A percentile compares a stretch with the other conserved stretches of the same genome.
Conservation (phyloP, 768 basidiomycete species). For the Coprinopsis marcescibilis region DNA sequence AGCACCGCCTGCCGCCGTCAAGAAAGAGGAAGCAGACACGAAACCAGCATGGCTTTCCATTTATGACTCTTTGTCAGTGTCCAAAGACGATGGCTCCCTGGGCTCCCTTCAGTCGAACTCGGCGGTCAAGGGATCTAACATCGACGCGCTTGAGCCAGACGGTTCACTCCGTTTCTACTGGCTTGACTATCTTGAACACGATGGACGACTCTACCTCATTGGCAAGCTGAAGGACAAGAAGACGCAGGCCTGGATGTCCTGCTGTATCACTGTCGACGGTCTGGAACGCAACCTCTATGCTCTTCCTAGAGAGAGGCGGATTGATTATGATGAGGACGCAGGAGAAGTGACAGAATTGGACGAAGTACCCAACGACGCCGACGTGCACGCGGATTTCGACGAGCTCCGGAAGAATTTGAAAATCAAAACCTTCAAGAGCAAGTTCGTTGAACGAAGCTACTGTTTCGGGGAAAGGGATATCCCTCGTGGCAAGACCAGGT, state of each 20-base stretch:
- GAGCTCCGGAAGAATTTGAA: slow-evolving; percentile 63
- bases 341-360: slow-evolving; percentile 66
- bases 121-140: slow-evolving; percentile 30
- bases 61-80: slow-evolving; percentile 63
- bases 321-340: slow-evolving; percentile 53
- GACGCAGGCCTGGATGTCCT: slow-evolving; percentile 68
- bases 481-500: slow-evolving; percentile 72
- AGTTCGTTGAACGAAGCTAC: slow-evolving; percentile 85
- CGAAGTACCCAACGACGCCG: slow-evolving; percentile 57
- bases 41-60: slow-evolving; percentile 68
- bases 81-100: slow-evolving; percentile 49
- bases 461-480: slow-evolving; percentile 85
- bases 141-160: slow-evolving; percentile 72
- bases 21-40: slow-evolving; percentile 41
- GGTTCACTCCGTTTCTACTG: slow-evolving; percentile 90
- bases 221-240: slow-evolving; percentile 86
- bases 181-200: slow-evolving; percentile 88
- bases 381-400: slow-evolving; percentile 83
- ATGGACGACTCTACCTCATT: slow-evolving; percentile 81
- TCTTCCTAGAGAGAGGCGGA: slow-evolving; percentile 65
- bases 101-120: slow-evolving; percentile 39
- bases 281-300: slow-evolving; percentile 90
- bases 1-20: slow-evolving; percentile 19
- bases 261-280: slow-evolving; percentile 79
- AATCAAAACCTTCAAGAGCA: slow-evolving; percentile 73